Conservation (phyloP, 805 yeast genomes). For the Sugiyamaella americana region DNA sequence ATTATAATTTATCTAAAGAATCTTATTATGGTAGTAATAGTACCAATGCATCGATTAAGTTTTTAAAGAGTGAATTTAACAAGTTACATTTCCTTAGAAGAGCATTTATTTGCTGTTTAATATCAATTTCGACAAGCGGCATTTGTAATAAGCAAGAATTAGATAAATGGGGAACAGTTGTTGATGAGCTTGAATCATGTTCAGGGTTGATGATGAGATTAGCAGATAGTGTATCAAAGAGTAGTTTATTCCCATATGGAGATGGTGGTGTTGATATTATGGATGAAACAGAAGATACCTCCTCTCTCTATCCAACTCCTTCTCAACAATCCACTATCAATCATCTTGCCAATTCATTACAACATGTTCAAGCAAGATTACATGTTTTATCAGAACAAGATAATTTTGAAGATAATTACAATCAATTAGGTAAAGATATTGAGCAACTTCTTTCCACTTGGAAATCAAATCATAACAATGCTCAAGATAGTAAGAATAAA, state of each 20-base stretch:
- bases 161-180: slow-evolving; percentile 22
- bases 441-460: slow-evolving; percentile 17
- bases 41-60: slow-evolving; percentile 23
- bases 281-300: not conserved
- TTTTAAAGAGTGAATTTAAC: slow-evolving; percentile 30
- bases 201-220: slow-evolving; percentile 15
- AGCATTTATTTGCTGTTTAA: slow-evolving; percentile 39
- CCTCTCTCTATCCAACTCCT: not conserved
- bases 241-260: slow-evolving; percentile 5
- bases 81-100: slow-evolving; percentile 37
- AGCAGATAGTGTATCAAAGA: slow-evolving; percentile 11
- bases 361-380: slow-evolving; percentile 7
- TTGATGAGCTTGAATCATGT: slow-evolving; percentile 19
- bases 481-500: not conserved
- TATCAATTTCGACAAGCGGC: slow-evolving; percentile 32
- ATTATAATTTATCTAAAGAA: slow-evolving; percentile 5
- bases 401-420: slow-evolving; percentile 14
- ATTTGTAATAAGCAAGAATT: slow-evolving; percentile 20
- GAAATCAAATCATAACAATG: slow-evolving; percentile 12
- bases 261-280: not conserved
- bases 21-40: slow-evolving; percentile 23
- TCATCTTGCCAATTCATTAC: not conserved
- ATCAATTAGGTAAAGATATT: slow-evolving; percentile 20
- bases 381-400: slow-evolving; percentile 19
- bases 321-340: not conserved